phyloP scores from a whole-genome alignment of 305 asterid species.

The Plantago coronopus region DNA sequence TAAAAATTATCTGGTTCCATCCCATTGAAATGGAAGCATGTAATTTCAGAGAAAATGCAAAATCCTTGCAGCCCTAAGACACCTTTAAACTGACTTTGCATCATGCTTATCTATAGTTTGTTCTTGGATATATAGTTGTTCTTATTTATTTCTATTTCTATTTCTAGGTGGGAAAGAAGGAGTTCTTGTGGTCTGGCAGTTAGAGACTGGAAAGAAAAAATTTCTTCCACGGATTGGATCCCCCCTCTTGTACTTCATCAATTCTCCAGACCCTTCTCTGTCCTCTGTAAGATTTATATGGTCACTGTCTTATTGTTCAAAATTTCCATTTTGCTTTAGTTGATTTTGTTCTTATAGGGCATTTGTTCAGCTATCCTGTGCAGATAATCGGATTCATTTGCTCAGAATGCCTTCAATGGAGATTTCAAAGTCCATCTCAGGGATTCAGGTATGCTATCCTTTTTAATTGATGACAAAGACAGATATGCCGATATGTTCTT shows the following conservation, averaged over 20 bases:
- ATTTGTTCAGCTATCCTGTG: conserved; percentile 79
- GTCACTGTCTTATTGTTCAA: conserved; percentile 11
- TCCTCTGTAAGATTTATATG: conserved; percentile 54
- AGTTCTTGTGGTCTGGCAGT: conserved; percentile 92
- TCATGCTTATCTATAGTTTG: background rate
- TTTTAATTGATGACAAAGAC: conserved; percentile 14
- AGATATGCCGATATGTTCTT: conserved; percentile 6
- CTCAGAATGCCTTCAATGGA: conserved; percentile 84
- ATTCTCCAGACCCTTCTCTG: conserved; percentile 78
- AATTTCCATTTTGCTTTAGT: conserved; percentile 12
- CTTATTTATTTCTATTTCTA: background rate
- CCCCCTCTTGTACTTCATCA: conserved; percentile 58
- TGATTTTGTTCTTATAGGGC: conserved; percentile 29
- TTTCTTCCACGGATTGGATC: conserved; percentile 88
- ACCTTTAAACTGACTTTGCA: too few relatives aligned
- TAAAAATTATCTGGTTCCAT: too few relatives aligned
- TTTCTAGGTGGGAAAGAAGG: conserved; percentile 89
- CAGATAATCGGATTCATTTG: conserved; percentile 78
- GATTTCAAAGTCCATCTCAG: conserved; percentile 65
- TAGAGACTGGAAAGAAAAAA: conserved; percentile 83
- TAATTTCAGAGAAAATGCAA: too few relatives aligned
- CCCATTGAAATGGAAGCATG: too few relatives aligned
- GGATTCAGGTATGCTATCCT: conserved; percentile 67
- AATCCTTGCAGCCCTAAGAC: too few relatives aligned
- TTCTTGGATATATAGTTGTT: conserved; percentile 9